These are phyloP conservation scores for Suillus spraguei DNA, from an alignment of 768 basidiomycete species.

Conservation along the genomic window DNA sequence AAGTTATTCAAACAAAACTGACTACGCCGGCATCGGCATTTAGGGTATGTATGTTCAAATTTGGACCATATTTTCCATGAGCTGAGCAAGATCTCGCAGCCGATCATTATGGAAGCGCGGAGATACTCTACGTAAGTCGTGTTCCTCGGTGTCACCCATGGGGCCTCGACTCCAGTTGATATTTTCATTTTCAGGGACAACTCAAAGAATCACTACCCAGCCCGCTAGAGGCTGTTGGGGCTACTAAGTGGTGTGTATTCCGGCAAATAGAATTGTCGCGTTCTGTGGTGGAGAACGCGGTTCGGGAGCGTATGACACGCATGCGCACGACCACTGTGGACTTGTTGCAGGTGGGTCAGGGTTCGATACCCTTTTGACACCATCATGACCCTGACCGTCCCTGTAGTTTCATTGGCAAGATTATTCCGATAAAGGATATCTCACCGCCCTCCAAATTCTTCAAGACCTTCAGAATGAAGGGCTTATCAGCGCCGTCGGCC, in stretches of 20 bases:
- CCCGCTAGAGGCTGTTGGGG: slow-evolving; percentile 56
- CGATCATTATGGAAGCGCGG: slow-evolving; percentile 86
- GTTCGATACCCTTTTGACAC: slow-evolving; percentile 2
- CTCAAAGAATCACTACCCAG: slow-evolving; percentile 52
- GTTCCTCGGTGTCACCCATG: slow-evolving; percentile 8
- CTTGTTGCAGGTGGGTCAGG: slow-evolving; percentile 62
- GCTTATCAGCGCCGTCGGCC: slow-evolving; percentile 64
- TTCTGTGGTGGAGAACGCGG: slow-evolving; percentile 57
- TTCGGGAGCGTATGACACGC: slow-evolving; percentile 70
- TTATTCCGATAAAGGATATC: slow-evolving; percentile 51
- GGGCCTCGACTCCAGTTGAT: slow-evolving; percentile 3
- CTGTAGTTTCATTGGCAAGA: slow-evolving; percentile 82
- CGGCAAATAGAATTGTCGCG: slow-evolving; percentile 51
- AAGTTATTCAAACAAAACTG: slow-evolving; percentile 9
- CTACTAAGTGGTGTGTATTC: slow-evolving; percentile 90
- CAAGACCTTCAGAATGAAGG: slow-evolving; percentile 61
- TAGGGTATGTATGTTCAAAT: slow-evolving; percentile 33
- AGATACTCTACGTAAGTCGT: slow-evolving; percentile 71
- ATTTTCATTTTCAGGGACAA: slow-evolving; percentile 56
- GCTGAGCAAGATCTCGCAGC: slow-evolving; percentile 42
- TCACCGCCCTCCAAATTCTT: slow-evolving; percentile 52
- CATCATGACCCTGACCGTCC: slow-evolving; percentile 4
- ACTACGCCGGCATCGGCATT: slow-evolving; percentile 8
- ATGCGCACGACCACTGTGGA: slow-evolving; percentile 65
- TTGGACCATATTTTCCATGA: slow-evolving; percentile 8